Base-by-base conservation (phyloP, 805 yeast genomes). In the Spathaspora passalidarum region DNA sequence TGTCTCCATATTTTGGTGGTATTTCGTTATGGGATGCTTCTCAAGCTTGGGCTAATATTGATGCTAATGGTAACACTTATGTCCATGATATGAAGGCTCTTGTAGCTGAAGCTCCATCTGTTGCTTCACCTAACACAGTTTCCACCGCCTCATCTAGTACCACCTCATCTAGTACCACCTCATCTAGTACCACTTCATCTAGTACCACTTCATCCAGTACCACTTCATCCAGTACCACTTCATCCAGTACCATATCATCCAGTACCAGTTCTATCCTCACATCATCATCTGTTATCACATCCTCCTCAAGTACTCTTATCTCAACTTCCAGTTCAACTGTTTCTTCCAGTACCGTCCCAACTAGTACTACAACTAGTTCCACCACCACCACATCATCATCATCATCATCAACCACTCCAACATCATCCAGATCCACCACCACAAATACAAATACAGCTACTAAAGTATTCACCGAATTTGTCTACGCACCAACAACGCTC, bases 1-100 rank as follows among this genome's bases (percentile, higher is more conserved):
- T 47, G n/a, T 49, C 47, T 44, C 44, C 54, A 38, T 53, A 57
- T 49, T 78, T 90, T 54, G 85, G 85, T 18, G 86, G 90, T 26
- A 79, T 91, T 57, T 80, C 85, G 76, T 68, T 90, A 49, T 91
- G 98, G 97, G 96, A 89, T 54, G 87, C 89, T 13, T 72, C 84
- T 8, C 80, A 80, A 52, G 79, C 79, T 16, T 58, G 54, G 53
- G 48, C 52, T 11, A 63, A 63, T 45, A 52, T 50, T 20, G 54
- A 56, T 14, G 18, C 26, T 18, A 41, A 48, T 38, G 63, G 66
- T 23, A 46, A 39, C 8, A 57, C 51, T 20, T 64, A 50, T 51
- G 59, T 56, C 14, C 49, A 74, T 25, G 69, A 65, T 34, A 59
- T 81, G 62, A 78, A 78, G 60, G 48, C 60, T 21, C 57, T 76